phyloP scores from a whole-genome alignment of 225 moss, liverwort and hornwort species.

The Physcomitrium patens region DNA sequence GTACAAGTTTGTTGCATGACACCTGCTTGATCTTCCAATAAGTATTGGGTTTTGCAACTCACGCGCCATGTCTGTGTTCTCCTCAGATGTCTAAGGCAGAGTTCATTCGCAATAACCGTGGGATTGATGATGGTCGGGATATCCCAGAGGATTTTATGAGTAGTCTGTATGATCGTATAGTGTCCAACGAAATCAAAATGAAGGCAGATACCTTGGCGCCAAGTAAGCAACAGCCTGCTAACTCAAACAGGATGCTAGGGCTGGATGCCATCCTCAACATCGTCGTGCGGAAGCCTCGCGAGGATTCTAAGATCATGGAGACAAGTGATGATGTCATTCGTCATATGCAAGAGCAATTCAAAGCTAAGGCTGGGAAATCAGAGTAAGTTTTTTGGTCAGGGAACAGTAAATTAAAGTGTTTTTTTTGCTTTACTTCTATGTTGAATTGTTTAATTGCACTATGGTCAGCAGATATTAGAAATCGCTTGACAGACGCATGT shows the following conservation, averaged over 20 bases:
- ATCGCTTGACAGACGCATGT: slow-evolving; percentile 7
- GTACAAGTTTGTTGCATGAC: slow-evolving; percentile 18
- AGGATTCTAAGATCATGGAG: slow-evolving; percentile 88
- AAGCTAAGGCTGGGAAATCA: slow-evolving; percentile 97
- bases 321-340: slow-evolving; percentile 99
- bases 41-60: slow-evolving; percentile 24
- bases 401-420: background rate
- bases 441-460: background rate
- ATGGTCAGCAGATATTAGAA: slow-evolving; percentile 2
- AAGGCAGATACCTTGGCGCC: slow-evolving; percentile 87
- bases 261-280: slow-evolving; percentile 95
- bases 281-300: slow-evolving; percentile 95
- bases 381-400: slow-evolving; percentile 65
- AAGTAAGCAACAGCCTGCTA: slow-evolving; percentile 87
- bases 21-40: background rate
- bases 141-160: slow-evolving; percentile 93
- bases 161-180: slow-evolving; percentile 93
- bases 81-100: slow-evolving; percentile 98
- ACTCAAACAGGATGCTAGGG: slow-evolving; percentile 84
- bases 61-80: slow-evolving; percentile 18
- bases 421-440: slow-evolving; percentile 6
- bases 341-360: slow-evolving; percentile 99
- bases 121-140: slow-evolving; percentile 98
- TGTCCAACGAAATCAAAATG: slow-evolving; percentile 97
- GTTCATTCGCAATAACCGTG: slow-evolving; percentile 97